Base-by-base conservation (phyloP, 164 flowering plant species). In the Chimonanthus salicifolius region DNA sequence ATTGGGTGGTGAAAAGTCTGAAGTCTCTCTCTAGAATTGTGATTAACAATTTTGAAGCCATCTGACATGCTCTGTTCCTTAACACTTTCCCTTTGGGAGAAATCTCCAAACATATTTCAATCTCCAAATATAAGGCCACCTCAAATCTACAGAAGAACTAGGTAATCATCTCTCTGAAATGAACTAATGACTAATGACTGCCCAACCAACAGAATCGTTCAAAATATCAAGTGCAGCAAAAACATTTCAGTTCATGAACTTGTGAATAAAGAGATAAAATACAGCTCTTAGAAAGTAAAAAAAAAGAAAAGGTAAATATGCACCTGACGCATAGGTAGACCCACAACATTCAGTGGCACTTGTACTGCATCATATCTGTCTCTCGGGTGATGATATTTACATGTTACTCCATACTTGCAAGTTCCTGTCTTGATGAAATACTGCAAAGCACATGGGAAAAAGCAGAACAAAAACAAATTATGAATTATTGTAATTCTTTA, bases 351-450 rank as follows among this genome's bases (percentile, higher is more conserved):
- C 72, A 88, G 79, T 48, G 77, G 70, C 47, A 88, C 81, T 50
- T 86, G 94, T 69, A 80, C 88, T 71, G 87, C 86, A 72, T 87
- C 89, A 72, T 83, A 79, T 77, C 85, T 86, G 77, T 90, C 88
- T 47, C 67, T 80, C 46, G 90, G 92, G 74, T 90, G 94, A 83
- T 88, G 87, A 78, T 84, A 90, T 85, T 90, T 90, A 82, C 94
- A 90, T 21, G 89, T 78, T 47, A 85, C 69, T 48, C 92, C 94
- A 81, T 80, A 90, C 76, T 84, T 90, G 80, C 94, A 90, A 3
- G 89, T 87, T 63, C 94, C 92, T 48, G 94, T 90, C 85, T 88
- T 88, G 66, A 90, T 80, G 77, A 77, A 90, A 74, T 83, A 90
- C 94, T 90, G 85, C 84, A 85, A 70, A 54, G 44, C 44, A 77